phyloP scores from a whole-genome alignment of 208 protist species.

The Wallacemonas collosoma region DNA sequence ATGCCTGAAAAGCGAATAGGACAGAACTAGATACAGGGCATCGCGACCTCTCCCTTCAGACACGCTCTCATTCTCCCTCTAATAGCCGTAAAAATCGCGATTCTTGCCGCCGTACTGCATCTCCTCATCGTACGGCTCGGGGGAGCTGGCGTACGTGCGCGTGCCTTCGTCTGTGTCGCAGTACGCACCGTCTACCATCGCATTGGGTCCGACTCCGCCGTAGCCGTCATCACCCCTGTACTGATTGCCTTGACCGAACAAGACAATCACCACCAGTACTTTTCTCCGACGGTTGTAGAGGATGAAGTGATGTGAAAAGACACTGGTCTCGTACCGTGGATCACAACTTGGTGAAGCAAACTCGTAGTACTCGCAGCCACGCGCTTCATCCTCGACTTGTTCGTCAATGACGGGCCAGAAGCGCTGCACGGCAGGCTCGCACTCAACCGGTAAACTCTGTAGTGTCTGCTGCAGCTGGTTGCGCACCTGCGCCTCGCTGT shows the following conservation, averaged over 20 bases:
- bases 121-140: constrained; percentile 38
- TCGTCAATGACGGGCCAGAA: constrained; percentile 63
- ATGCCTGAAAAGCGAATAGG: too few relatives aligned
- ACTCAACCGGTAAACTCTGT: constrained; percentile 46
- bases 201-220: constrained; percentile 8
- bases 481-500: constrained; percentile 45
- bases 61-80: neutral
- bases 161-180: constrained; percentile 20
- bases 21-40: too few relatives aligned
- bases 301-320: constrained; percentile 74
- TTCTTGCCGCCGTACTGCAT: constrained; percentile 49
- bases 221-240: constrained; percentile 66
- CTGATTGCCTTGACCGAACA: constrained; percentile 66
- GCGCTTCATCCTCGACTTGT: constrained; percentile 42
- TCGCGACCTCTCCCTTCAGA: too few relatives aligned
- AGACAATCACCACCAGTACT: constrained; percentile 58
- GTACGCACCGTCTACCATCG: constrained; percentile 10
- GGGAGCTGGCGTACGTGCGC: constrained; percentile 30
- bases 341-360: constrained; percentile 71
- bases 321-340: constrained; percentile 45
- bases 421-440: constrained; percentile 46
- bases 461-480: constrained; percentile 48
- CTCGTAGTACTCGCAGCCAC: constrained; percentile 75
- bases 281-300: constrained; percentile 66
- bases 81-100: constrained; percentile 58